Evolutionary conservation across 1,284 basidiomycete genomes (phyloP).

Genomic region (Porodaedalea pini): DNA sequence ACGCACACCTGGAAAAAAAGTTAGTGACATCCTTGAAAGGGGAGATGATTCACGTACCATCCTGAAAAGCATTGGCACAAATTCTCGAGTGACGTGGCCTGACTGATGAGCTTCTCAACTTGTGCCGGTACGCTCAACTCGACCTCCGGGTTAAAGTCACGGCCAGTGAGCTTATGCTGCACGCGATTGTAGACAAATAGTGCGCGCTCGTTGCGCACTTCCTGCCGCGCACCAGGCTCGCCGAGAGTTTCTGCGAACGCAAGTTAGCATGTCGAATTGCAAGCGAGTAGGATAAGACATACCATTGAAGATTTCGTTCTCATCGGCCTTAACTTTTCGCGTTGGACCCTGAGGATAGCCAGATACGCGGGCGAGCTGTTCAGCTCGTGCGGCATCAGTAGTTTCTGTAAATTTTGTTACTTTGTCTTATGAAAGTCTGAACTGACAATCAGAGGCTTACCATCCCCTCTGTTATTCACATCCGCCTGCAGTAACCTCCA

Average conservation of each 20-base stretch:
- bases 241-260: constrained; percentile 47
- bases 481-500: constrained; percentile 83
- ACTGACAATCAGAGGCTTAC: constrained; percentile 34
- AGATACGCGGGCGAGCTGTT: constrained; percentile 62
- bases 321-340: constrained; percentile 74
- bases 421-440: not conserved
- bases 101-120: constrained; percentile 86
- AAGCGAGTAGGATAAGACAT: not conserved
- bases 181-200: constrained; percentile 91
- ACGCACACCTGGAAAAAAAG: constrained; percentile 15
- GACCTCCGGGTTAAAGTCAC: constrained; percentile 85
- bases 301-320: constrained; percentile 83
- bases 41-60: constrained; percentile 53
- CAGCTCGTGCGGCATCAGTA: constrained; percentile 48
- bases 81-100: constrained; percentile 90
- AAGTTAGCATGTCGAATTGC: not conserved
- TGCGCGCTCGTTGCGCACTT: constrained; percentile 88
- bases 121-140: constrained; percentile 72
- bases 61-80: constrained; percentile 95
- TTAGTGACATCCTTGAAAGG: not conserved
- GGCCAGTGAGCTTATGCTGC: constrained; percentile 88
- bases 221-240: constrained; percentile 56
- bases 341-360: constrained; percentile 73
- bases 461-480: constrained; percentile 58
- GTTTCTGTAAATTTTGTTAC: constrained; percentile 34